Evolutionary conservation across 2,329 filamentous ascomycete species (phyloP), one percentile per base, ranked within the genome.

Genomic region (Cladosporium sp.): DNA sequence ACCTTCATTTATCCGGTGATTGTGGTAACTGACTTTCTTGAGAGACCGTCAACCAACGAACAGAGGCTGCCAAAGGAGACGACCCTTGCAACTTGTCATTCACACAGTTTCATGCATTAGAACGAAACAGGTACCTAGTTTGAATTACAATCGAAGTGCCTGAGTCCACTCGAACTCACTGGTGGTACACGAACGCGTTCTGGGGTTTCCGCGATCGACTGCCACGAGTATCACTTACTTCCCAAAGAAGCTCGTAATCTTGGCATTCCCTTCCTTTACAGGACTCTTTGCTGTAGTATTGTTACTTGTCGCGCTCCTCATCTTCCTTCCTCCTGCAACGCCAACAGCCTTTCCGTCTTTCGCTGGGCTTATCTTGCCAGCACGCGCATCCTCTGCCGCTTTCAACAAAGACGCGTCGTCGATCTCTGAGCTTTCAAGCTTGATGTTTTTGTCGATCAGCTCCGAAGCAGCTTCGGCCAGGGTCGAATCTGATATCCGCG

Each of bases 251-350:
- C 73, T 80, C 37, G 82, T 84, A 60, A 85, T 84, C 68, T 80
- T 81, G 65, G 82, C 78, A 58, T 79, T 84, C 15, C 82, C 80
- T 63, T 78, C 74, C 60, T 78, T 82, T 39, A 70, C 74, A 63
- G 73, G 72, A 20, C 72, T 76, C 67, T 80, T 82, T 43, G 73
- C 68, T 43, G 75, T 72, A 54, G 74, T 80, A 37, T 75, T 72
- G 66, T 86, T 86, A 63, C 76, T 82, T 5, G 81, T 84, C 36
- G 83, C 82, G 70, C 82, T 85, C 64, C 79, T 77, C 49, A 75
- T 78, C 70, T 82, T 82, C 65, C 73, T 52, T 63, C 65, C 40
- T 67, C 60, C 57, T 60, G 59, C 20, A 54, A n/a, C 28, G 6
- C 28, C 1, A 30, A 20, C 8, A 8, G 25, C 25, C n/a, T 58